Evolutionary conservation across 805 yeast species (phyloP).

Genomic region (Kuraishia capsulata): DNA sequence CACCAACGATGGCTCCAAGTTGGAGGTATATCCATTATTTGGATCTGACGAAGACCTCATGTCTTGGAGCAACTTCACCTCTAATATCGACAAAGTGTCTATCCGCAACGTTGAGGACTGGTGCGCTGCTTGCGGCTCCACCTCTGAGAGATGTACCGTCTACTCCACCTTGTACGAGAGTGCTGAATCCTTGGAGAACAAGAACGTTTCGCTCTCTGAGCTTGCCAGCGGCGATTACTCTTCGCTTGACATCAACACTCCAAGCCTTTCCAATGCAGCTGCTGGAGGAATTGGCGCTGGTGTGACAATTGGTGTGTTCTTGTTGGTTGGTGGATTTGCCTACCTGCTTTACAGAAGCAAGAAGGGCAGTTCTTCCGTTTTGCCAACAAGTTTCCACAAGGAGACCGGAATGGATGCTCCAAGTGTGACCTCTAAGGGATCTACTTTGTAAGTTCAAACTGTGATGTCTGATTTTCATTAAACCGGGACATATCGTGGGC

Average conservation of each 20-base stretch:
- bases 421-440: not conserved
- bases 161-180: slow-evolving; percentile 20
- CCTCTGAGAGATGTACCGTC: slow-evolving; percentile 20
- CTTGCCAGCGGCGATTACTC: slow-evolving; percentile 19
- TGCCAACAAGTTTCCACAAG: not conserved
- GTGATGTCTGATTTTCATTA: not conserved
- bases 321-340: slow-evolving; percentile 21
- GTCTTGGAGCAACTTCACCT: slow-evolving; percentile 26
- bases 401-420: not conserved
- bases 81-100: slow-evolving; percentile 16
- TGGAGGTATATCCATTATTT: slow-evolving; percentile 28
- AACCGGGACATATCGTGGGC: no score
- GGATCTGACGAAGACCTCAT: slow-evolving; percentile 20
- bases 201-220: slow-evolving; percentile 21
- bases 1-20: slow-evolving; percentile 23
- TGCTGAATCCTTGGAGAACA: slow-evolving; percentile 17
- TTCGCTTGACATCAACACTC: slow-evolving; percentile 10
- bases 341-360: slow-evolving; percentile 13
- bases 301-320: slow-evolving; percentile 30
- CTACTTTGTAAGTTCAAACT: not conserved
- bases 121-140: slow-evolving; percentile 30
- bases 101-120: slow-evolving; percentile 21
- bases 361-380: slow-evolving; percentile 1
- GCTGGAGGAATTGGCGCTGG: slow-evolving; percentile 49
- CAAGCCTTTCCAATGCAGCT: slow-evolving; percentile 25